Evolutionary conservation across 2,329 filamentous ascomycete genomes (phyloP).

Genomic region (Karstenula rhodostoma): DNA sequence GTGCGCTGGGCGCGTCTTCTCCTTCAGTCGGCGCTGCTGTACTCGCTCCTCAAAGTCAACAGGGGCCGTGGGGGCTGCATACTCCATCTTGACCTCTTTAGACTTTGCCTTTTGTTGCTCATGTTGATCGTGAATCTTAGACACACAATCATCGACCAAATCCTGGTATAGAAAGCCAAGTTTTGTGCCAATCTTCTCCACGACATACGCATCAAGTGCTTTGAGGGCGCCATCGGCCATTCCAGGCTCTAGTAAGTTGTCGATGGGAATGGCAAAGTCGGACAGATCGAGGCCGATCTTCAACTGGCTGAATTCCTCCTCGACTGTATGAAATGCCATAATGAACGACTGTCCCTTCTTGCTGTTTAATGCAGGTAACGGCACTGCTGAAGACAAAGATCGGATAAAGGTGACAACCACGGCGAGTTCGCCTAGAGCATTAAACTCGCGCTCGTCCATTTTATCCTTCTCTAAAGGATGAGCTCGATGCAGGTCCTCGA

Average conservation of each 20-base stretch:
- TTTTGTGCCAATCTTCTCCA: conserved; percentile 50
- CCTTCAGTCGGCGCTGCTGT: conserved; percentile 51
- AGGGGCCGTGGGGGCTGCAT: conserved; percentile 18
- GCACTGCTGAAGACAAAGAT: conserved; percentile 45
- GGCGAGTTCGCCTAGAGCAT: conserved; percentile 49
- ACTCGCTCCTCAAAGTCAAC: conserved; percentile 33
- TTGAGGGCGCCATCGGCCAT: conserved; percentile 49
- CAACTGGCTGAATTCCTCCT: conserved; percentile 51
- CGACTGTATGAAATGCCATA: conserved; percentile 41
- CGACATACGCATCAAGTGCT: conserved; percentile 49
- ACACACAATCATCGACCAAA: conserved; percentile 51
- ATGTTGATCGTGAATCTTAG: conserved; percentile 41
- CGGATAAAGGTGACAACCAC: conserved; percentile 52
- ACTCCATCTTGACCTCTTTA: conserved; percentile 5
- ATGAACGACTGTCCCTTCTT: conserved; percentile 54
- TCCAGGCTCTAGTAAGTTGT: conserved; percentile 54
- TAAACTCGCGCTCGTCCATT: conserved; percentile 45
- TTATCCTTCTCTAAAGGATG: conserved; percentile 47
- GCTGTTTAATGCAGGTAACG: conserved; percentile 48
- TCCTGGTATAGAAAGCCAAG: conserved; percentile 57
- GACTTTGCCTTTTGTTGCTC: conserved; percentile 26
- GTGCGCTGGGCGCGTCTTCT: conserved; percentile 55
- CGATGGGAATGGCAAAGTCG: conserved; percentile 53
- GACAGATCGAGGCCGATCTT: conserved; percentile 52
- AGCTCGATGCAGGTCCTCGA: conserved; percentile 49